Evolutionary conservation across 768 basidiomycete genomes (phyloP).

Genomic region (Auriculariales sp.): DNA sequence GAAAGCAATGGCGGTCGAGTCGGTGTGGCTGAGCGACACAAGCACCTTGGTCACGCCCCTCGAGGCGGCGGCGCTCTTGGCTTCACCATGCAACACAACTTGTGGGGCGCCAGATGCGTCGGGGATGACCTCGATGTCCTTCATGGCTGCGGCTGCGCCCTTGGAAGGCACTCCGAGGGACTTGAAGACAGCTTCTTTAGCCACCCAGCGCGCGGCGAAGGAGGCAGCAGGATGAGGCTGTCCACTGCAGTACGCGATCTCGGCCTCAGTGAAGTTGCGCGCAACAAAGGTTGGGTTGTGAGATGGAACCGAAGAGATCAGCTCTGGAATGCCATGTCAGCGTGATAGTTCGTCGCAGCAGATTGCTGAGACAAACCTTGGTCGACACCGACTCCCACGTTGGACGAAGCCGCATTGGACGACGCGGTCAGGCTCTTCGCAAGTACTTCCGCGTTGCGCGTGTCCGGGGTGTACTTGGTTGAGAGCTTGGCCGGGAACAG

Average conservation of each 20-base stretch:
- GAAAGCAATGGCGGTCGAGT: conserved; percentile 60
- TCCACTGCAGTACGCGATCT: conserved; percentile 72
- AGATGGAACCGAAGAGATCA: conserved; percentile 85
- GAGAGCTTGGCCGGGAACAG: conserved; percentile 56
- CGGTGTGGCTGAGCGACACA: conserved; percentile 86
- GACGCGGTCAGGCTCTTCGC: conserved; percentile 34
- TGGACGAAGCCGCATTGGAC: conserved; percentile 33
- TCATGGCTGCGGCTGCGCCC: conserved; percentile 89
- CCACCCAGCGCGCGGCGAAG: conserved; percentile 93
- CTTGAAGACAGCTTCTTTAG: conserved; percentile 97
- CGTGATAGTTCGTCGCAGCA: background rate
- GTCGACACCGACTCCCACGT: conserved; percentile 74
- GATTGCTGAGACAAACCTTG: conserved; percentile 42
- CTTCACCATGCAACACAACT: conserved; percentile 68
- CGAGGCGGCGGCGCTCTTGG: conserved; percentile 50
- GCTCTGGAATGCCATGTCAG: conserved; percentile 35
- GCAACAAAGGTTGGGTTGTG: conserved; percentile 74
- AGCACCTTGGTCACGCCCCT: conserved; percentile 64
- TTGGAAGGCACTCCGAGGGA: conserved; percentile 79
- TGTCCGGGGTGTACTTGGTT: conserved; percentile 34
- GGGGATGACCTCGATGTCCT: conserved; percentile 90
- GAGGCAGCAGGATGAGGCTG: conserved; percentile 82
- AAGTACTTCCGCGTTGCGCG: conserved; percentile 53
- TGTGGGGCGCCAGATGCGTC: conserved; percentile 64
- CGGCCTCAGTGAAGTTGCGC: conserved; percentile 87